Evolutionary conservation across 2,329 filamentous ascomycete species (phyloP).

Genomic region (Hypocreales sp.): DNA sequence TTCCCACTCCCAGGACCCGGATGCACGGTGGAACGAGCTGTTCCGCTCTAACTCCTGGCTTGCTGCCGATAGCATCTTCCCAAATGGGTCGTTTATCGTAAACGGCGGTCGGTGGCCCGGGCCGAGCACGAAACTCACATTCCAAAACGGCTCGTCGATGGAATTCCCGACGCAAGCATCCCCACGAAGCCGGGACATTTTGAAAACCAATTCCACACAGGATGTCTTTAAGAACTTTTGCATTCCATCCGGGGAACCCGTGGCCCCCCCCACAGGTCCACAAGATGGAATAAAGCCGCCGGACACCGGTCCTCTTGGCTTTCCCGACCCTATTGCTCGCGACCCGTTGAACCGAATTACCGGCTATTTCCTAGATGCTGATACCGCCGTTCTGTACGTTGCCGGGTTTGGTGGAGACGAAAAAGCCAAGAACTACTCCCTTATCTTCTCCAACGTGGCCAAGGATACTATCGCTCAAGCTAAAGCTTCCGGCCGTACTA

Average conservation of each 20-base stretch:
- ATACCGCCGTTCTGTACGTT: slow-evolving; percentile 12
- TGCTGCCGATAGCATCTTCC: neutral
- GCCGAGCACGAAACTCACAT: neutral
- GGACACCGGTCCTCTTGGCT: slow-evolving; percentile 6
- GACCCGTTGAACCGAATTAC: slow-evolving; percentile 9
- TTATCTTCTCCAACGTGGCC: slow-evolving; percentile 17
- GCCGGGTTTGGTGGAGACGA: slow-evolving; percentile 7
- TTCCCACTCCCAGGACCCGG: slow-evolving; percentile 6
- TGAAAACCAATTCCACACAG: neutral
- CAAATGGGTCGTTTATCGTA: slow-evolving; percentile 1
- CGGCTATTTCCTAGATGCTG: slow-evolving; percentile 14
- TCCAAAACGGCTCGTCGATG: slow-evolving; percentile 1
- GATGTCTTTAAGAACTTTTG: neutral
- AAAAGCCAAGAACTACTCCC: slow-evolving; percentile 1
- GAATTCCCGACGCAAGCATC: neutral
- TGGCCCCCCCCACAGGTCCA: too few species aligned
- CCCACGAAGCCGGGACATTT: neutral
- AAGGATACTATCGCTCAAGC: slow-evolving; percentile 14
- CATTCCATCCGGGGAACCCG: neutral
- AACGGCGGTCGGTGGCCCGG: neutral
- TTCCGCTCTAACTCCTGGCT: slow-evolving; percentile 1
- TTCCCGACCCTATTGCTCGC: slow-evolving; percentile 9
- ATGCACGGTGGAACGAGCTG: slow-evolving; percentile 7
- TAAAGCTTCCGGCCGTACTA: slow-evolving; percentile 10
- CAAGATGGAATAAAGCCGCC: neutral